Evolutionary conservation across 257 asterid species (phyloP).

Genomic region (Nicotiana obtusifolia): DNA sequence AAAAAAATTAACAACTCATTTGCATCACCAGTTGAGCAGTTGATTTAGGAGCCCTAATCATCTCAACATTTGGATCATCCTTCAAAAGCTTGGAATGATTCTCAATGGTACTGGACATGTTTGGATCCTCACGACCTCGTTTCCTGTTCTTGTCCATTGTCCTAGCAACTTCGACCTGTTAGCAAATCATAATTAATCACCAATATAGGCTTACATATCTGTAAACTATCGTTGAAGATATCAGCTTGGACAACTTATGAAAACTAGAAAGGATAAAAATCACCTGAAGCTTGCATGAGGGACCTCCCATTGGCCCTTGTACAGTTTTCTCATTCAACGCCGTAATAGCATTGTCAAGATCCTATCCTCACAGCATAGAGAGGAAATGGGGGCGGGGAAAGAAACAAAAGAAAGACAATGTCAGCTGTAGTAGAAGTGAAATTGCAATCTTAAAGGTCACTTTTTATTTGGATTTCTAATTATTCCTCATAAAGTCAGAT

Average conservation of each 20-base stretch:
- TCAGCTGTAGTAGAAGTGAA: not conserved
- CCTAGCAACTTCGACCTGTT: constrained; percentile 89
- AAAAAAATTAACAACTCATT: not conserved
- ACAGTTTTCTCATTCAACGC: constrained; percentile 59
- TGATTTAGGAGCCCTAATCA: constrained; percentile 23
- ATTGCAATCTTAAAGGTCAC: not conserved
- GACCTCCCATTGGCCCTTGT: constrained; percentile 59
- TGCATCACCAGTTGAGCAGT: constrained; percentile 36
- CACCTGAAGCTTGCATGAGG: constrained; percentile 60
- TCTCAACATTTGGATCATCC: constrained; percentile 22
- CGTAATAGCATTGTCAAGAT: constrained; percentile 69
- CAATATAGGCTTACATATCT: not conserved
- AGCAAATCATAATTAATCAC: constrained; percentile 17
- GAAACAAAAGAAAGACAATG: constrained; percentile 4
- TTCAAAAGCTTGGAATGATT: constrained; percentile 40
- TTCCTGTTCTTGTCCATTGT: constrained; percentile 69
- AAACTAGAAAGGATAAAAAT: constrained; percentile 7
- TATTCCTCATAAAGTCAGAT: not conserved
- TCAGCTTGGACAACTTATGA: not conserved
- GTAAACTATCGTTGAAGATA: not conserved
- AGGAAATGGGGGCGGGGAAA: constrained; percentile 2
- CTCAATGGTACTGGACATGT: constrained; percentile 29
- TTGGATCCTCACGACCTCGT: constrained; percentile 65
- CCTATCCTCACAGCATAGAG: constrained; percentile 35
- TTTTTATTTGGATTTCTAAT: not conserved